Percentiles rank a stretch among this genome's conserved stretches.
Conservation (phyloP, 441 rosid species). For the Theobroma grandiflorum region DNA sequence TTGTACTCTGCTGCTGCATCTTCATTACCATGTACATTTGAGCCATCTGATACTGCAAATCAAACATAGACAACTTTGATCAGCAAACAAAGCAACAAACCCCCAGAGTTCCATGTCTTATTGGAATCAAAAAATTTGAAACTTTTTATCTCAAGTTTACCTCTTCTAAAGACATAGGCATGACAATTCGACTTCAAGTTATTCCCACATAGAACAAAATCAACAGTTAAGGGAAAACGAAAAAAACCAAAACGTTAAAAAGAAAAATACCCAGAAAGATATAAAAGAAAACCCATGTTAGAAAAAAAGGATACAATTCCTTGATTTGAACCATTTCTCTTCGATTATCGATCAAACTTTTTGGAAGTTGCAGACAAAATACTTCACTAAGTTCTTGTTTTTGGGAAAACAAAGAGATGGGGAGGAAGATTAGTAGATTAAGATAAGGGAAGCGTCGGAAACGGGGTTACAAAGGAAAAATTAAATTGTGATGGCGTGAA, state of each 20-base stretch:
- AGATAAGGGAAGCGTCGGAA: neutral
- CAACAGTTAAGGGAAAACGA: constrained; percentile 40
- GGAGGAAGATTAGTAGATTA: neutral
- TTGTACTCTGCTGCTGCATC: constrained; percentile 71
- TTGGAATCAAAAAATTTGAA: neutral
- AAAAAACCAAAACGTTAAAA: neutral
- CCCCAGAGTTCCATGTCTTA: neutral
- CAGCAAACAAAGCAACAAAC: constrained; percentile 19
- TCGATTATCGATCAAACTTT: neutral
- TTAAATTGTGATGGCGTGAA: neutral
- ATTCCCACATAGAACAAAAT: constrained; percentile 22
- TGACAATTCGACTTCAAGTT: constrained; percentile 64
- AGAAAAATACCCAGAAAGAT: neutral
- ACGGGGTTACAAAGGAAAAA: neutral
- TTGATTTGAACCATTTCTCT: constrained; percentile 64
- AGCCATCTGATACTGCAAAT: constrained; percentile 68
- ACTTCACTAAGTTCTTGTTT: neutral
- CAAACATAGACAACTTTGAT: neutral
- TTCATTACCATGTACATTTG: constrained; percentile 66
- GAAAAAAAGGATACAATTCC: constrained; percentile 67
- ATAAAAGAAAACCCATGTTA: neutral
- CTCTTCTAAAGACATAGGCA: constrained; percentile 78
- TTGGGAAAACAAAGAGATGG: constrained; percentile 1
- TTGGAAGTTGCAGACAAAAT: neutral
- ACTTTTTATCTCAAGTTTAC: constrained; percentile 35